Base-by-base conservation (phyloP, 495 filamentous ascomycete genomes). In the Parathielavia hyrcaniae region DNA sequence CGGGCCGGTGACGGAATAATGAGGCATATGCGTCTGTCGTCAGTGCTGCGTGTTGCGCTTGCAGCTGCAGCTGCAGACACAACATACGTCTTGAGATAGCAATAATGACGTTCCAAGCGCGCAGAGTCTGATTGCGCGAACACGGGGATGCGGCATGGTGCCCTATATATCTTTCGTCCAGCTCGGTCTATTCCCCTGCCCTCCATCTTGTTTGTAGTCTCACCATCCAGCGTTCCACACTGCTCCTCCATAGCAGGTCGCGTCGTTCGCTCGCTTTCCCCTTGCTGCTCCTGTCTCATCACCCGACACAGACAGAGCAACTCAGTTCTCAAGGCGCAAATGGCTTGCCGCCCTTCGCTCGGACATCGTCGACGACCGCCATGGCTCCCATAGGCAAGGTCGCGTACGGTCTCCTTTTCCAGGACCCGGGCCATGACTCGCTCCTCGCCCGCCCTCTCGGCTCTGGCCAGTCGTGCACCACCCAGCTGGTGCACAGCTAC, bases 1-100 rank as follows among this genome's bases (percentile, higher is more conserved):
- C 92, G 0, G 92, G 92, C 23, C 71, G 80, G 9, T 55, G 50
- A 60, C 14, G 12, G 14, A 30, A 30, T 30, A 6, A 2, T 3
- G 26, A 6, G 26, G n/a, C n/a, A n/a, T n/a, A 30, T 30, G 26
- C 26, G 6, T 30, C 26, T 30, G 26, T 3, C 26, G 26, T 30
- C 26, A 6, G 26, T 30, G 2, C 2, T 6, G 26, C 26, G 26
- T 30, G 26, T 30, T 30, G 46, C 9, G 46, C 17, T 4, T 20
- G 23, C 23, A 12, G 43, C 43, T 16, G 36, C 10, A 39, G 14
- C 10, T 1, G 14, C 5, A 46, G 8, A 23, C 17, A 39, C 36
- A 16, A 11, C 14, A 11, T 39, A 16, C 36, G 36, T 16, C 14
- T 39, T 39, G 26, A 30, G 26, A 30, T 30, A 30, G 2, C 26